A percentile compares a stretch with the other conserved stretches of the same genome.
Conservation (phyloP, 2,329 filamentous ascomycete genomes). For the Paramyrothecium sp. region DNA sequence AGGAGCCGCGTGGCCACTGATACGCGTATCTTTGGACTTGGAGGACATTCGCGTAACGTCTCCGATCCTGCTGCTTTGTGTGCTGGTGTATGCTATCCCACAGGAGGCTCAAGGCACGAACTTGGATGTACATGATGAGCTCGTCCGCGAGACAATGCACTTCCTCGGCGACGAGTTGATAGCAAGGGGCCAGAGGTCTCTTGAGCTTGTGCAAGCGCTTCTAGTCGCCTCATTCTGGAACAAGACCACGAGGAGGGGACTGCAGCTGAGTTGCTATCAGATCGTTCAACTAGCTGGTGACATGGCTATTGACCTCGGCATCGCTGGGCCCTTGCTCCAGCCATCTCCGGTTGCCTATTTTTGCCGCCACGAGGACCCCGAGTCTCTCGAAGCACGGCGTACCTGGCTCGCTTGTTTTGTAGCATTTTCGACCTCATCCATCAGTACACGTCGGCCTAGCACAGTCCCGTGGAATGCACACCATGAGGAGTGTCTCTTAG, state of each 20-base stretch:
- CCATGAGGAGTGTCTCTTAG: neutral
- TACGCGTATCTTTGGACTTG: neutral
- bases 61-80: neutral
- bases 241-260: neutral
- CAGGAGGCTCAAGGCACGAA: neutral
- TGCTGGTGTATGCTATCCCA: neutral
- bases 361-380: neutral
- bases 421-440: neutral
- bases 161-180: neutral
- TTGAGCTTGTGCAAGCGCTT: conserved; percentile 2
- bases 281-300: neutral
- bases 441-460: neutral
- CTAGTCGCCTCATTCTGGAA: conserved; percentile 2
- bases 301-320: conserved; percentile 3
- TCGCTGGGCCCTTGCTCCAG: neutral
- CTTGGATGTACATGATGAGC: neutral
- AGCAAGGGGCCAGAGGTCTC: neutral
- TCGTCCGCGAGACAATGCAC: conserved; percentile 1
- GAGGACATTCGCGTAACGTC: neutral
- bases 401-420: conserved; percentile 4
- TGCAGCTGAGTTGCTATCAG: neutral
- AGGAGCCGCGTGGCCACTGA: neutral
- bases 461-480: neutral
- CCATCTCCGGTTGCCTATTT: neutral
- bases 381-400: neutral